Base-by-base conservation (phyloP, 441 rosid genomes). In the Mallotus japonicus region DNA sequence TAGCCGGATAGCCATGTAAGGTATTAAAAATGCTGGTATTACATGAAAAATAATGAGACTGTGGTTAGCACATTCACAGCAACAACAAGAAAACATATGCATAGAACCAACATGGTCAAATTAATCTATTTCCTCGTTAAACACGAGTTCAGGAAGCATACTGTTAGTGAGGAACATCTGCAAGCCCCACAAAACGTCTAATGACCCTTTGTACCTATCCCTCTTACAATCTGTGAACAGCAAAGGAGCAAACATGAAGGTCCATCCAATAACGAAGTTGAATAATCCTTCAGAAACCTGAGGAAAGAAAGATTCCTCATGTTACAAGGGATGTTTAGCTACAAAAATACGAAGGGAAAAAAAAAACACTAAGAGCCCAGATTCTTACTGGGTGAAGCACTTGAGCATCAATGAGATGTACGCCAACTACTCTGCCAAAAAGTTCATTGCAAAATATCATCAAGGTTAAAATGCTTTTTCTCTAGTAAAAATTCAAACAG, bases 141-240 rank as follows among this genome's bases (percentile, higher is more conserved):
- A 87, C 61, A 44, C 3, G 46, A 73, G 76, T 69, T 53, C 32
- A 40, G 62, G 77, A 75, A 81, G 62, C 84, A 62, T 83, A 90
- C 99, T 83, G 84, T 95, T 92, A 60, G 98, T 92, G 61, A 95
- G 96, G 87, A 95, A 95, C 98, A 95, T 92, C 88, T 91, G 97
- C 67, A 86, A 73, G 56, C 93, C 85, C 98, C 99, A 95, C 63
- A 92, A 75, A 75, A 87, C 42, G 32, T 90, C 99, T 60, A 95
- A 78, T 54, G 95, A 95, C 65, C 92, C 84, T 78, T 76, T 83
- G 88, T 77, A 95, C 72, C 94, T 78, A 77, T 90, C 86, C 78
- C 95, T 90, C 84, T 83, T 88, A 3, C 77, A 22, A 83, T 95
- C 99, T 4, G 99, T 91, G 85, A 86, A 95, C 60, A 95, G 82